phyloP scores from a whole-genome alignment of 2,329 filamentous ascomycete species.

The Ophiostoma fasciatum region DNA sequence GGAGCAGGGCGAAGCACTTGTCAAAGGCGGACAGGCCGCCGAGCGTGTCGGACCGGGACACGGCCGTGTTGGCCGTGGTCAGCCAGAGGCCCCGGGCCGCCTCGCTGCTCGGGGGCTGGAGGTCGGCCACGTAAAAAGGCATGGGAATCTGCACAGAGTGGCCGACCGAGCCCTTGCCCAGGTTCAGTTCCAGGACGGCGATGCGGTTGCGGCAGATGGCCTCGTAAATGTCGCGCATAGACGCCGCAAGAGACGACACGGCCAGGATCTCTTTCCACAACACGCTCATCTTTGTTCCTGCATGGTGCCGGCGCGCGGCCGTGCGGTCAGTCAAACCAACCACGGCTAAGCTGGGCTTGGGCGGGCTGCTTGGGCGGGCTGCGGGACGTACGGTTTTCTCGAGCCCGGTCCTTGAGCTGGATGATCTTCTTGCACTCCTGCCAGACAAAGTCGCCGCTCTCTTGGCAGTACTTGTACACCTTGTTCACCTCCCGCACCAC shows the following conservation, averaged over 20 bases:
- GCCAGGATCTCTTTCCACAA: slow-evolving; percentile 59
- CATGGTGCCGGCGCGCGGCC: too few species aligned
- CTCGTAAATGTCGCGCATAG: slow-evolving; percentile 68
- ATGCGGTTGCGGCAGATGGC: slow-evolving; percentile 75
- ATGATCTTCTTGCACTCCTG: slow-evolving; percentile 77
- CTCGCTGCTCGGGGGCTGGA: slow-evolving; percentile 53
- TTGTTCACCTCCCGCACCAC: slow-evolving; percentile 88
- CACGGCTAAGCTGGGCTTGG: not conserved
- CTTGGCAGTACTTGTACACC: slow-evolving; percentile 83
- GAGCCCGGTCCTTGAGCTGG: slow-evolving; percentile 64
- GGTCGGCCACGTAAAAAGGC: slow-evolving; percentile 55
- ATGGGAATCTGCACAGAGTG: slow-evolving; percentile 51
- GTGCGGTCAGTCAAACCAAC: slow-evolving; percentile 10
- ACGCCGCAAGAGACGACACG: slow-evolving; percentile 64
- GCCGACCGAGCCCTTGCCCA: slow-evolving; percentile 39
- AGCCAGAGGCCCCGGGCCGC: slow-evolving; percentile 62
- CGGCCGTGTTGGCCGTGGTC: slow-evolving; percentile 71
- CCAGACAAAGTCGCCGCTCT: slow-evolving; percentile 80
- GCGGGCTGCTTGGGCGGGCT: not conserved
- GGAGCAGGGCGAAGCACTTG: slow-evolving; percentile 73
- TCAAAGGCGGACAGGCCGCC: slow-evolving; percentile 57
- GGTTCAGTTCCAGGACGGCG: slow-evolving; percentile 65
- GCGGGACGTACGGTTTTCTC: slow-evolving; percentile 42
- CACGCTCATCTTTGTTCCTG: slow-evolving; percentile 44
- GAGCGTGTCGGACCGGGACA: slow-evolving; percentile 51